Evolutionary conservation across 2,329 filamentous ascomycete species (phyloP).

Genomic region (Clathrospora elynae): DNA sequence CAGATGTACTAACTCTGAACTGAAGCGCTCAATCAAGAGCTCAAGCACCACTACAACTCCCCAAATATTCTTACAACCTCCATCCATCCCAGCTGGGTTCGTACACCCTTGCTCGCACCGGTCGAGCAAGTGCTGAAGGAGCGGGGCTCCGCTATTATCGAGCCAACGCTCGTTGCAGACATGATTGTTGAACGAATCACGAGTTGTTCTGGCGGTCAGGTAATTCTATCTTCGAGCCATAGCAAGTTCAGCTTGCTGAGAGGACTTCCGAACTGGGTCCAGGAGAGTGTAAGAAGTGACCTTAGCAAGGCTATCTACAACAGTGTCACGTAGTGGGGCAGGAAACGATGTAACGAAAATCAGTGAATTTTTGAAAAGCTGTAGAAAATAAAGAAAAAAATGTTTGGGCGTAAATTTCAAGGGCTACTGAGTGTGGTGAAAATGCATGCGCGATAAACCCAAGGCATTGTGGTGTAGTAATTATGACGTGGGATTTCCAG

Average conservation of each 20-base stretch:
- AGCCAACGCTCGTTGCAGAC: constrained; percentile 48
- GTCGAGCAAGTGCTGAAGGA: constrained; percentile 41
- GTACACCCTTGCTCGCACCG: constrained; percentile 48
- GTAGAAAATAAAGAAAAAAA: no score
- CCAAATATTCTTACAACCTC: constrained; percentile 51
- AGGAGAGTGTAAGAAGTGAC: constrained; percentile 46
- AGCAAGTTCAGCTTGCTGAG: constrained; percentile 44
- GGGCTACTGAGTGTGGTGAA: no score
- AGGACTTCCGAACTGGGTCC: constrained; percentile 56
- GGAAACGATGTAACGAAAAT: no score
- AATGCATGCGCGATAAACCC: no score
- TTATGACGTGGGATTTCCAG: no score
- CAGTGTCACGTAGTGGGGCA: constrained; percentile 15
- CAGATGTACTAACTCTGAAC: constrained; percentile 1
- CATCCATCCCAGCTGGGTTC: constrained; percentile 52
- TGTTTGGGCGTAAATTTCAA: no score
- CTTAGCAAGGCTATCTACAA: constrained; percentile 23
- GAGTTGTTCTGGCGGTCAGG: constrained; percentile 47
- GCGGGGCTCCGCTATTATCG: constrained; percentile 41
- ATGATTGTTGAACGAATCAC: constrained; percentile 51
- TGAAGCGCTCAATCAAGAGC: constrained; percentile 46
- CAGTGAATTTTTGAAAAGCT: no score
- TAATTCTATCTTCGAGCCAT: constrained; percentile 44
- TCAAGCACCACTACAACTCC: constrained; percentile 47
- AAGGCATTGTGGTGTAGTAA: no score